phyloP scores from a whole-genome alignment of 2,329 filamentous ascomycete species.

The Trichoderma pleuroti region DNA sequence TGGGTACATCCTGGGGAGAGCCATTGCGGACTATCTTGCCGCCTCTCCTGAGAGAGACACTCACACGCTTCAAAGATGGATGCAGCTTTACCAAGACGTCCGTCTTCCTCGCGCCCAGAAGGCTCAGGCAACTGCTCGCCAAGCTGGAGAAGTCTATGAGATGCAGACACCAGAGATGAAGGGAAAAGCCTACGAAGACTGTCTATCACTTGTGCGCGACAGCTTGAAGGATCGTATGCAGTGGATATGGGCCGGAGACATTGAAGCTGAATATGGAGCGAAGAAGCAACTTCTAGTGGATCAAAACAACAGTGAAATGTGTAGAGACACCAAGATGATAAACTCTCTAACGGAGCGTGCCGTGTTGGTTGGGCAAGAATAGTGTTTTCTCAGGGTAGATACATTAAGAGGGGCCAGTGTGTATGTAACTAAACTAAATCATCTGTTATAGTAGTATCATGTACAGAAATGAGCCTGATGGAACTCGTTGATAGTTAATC shows the following conservation, averaged over 20 bases:
- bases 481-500: background rate
- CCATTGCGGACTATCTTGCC: constrained; percentile 2
- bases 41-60: background rate
- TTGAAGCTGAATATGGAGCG: constrained; percentile 5
- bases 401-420: background rate
- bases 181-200: background rate
- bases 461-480: background rate
- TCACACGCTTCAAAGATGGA: background rate
- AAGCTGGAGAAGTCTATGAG: constrained; percentile 4
- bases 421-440: background rate
- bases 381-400: background rate
- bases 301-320: too few relatives aligned
- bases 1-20: constrained; percentile 15
- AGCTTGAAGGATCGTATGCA: constrained; percentile 10
- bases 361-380: background rate
- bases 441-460: background rate
- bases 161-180: constrained; percentile 11
- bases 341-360: background rate
- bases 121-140: constrained; percentile 11
- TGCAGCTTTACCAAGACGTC: constrained; percentile 3
- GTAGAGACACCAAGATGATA: background rate
- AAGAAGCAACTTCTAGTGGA: background rate
- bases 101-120: constrained; percentile 11
- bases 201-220: constrained; percentile 1
- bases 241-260: constrained; percentile 11